Conservation (phyloP, 768 basidiomycete genomes). For the Boletus tylopilopsis region DNA sequence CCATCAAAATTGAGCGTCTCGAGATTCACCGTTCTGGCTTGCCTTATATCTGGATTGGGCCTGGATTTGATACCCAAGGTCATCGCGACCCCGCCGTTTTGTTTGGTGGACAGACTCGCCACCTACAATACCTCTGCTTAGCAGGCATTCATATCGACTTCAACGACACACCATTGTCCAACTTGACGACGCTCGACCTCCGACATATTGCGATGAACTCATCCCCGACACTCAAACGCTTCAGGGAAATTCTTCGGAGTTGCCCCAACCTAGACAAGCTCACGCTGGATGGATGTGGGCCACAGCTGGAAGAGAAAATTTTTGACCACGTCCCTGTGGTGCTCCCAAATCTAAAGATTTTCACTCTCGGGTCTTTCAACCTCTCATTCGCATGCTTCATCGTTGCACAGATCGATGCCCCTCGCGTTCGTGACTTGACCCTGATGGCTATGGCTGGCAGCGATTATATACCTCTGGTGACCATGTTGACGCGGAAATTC, state of each 20-base stretch:
- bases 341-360: constrained; percentile 46
- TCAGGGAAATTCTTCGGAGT: constrained; percentile 47
- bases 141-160: constrained; percentile 65
- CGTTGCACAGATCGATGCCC: constrained; percentile 49
- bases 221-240: constrained; percentile 46
- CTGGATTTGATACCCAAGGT: constrained; percentile 35
- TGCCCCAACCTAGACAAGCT: constrained; percentile 53
- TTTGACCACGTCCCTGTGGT: constrained; percentile 37
- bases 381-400: constrained; percentile 45
- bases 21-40: constrained; percentile 59
- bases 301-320: constrained; percentile 32
- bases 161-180: constrained; percentile 40
- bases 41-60: constrained; percentile 44
- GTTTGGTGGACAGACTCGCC: constrained; percentile 43
- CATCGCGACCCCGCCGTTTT: constrained; percentile 41
- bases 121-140: constrained; percentile 49
- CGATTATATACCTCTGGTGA: constrained; percentile 50
- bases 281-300: constrained; percentile 61
- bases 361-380: constrained; percentile 57
- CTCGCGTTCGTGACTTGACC: constrained; percentile 54
- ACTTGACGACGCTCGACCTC: constrained; percentile 64
- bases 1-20: constrained; percentile 53
- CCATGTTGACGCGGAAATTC: constrained; percentile 44
- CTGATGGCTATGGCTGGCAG: constrained; percentile 50
- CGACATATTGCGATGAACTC: constrained; percentile 54